Evolutionary conservation across 78 protist genomes (phyloP), one percentile per base, ranked within the genome.

Genomic region (Mantamonas sphyraenae): DNA sequence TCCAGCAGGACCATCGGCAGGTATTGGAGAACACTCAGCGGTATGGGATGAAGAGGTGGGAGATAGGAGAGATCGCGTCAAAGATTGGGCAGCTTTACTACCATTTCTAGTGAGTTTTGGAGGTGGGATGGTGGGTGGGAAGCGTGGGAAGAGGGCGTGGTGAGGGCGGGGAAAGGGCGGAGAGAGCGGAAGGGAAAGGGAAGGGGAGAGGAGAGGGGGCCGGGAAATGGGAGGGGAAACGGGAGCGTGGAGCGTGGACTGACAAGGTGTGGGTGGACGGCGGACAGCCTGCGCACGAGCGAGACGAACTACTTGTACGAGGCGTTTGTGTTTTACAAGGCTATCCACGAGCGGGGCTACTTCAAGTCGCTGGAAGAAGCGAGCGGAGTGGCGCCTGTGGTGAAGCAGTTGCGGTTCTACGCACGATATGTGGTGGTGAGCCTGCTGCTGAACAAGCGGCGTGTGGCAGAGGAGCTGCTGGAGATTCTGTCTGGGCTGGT

Each of bases 11-110:
- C 56, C 66, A 77, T 64, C 50, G 81, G 57, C 31, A 77, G 31
- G 64, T 81, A 2, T 50, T 69, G 31, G 79, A 64, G 35, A 66
- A 60, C 45, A 74, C 56, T 39, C 34, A 28, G 45, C 70, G 67
- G 60, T 68, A 64, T 61, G 79, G 78, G 40, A 61, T 85, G 50
- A 66, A 77, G 47, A 64, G 90, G 51, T 66, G 65, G 50, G 80
- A 77, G 63, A 80, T 85, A 50, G 90, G 90, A 31, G 90, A 74
- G 59, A 77, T 81, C 37, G 86, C 87, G 35, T 71, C 88, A 35
- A 76, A 64, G 31, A 81, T 85, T 71, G 90, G 81, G 16, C 90
- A 85, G 60, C 69, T 77, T 17, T 77, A 77, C 70, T 77, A 69
- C 39, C 75, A 60, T 60, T 77, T 20, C 71, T 77, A 77, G 68